These are phyloP conservation scores for Dryas drummondii DNA, from an alignment of 306 rosid species.

Conservation along the genomic window DNA sequence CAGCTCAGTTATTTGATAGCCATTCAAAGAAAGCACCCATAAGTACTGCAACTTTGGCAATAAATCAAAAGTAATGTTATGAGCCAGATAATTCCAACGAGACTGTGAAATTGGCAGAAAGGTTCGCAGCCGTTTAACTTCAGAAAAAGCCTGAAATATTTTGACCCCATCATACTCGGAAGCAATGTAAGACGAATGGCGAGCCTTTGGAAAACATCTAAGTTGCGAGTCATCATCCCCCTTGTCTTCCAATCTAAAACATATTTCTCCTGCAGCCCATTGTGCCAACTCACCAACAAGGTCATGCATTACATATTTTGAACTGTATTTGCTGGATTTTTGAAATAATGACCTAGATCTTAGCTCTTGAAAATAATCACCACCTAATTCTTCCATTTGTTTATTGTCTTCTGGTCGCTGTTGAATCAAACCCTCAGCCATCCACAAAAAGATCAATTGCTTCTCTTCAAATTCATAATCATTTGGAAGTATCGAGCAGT, in stretches of 20 bases:
- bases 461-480: too few relatives aligned
- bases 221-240: too few relatives aligned
- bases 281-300: conserved; percentile 38
- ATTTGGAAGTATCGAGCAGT: too few relatives aligned
- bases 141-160: neutral
- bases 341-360: conserved; percentile 35
- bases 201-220: neutral
- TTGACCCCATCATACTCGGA: too few relatives aligned
- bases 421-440: too few relatives aligned
- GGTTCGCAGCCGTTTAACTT: neutral
- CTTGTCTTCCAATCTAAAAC: neutral
- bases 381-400: fast-evolving
- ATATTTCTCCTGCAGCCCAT: conserved; percentile 1
- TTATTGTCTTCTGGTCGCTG: neutral
- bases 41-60: too few relatives aligned
- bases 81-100: too few relatives aligned
- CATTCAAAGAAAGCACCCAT: too few relatives aligned
- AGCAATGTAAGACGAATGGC: conserved; percentile 20
- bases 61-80: too few relatives aligned
- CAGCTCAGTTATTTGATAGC: too few relatives aligned
- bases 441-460: too few relatives aligned
- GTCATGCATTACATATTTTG: conserved; percentile 33
- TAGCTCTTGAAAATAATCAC: neutral
- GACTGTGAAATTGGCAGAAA: neutral
- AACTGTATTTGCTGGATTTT: neutral